Evolutionary conservation across 2,329 filamentous ascomycete species (phyloP).

Genomic region (Aschersonia sp.): DNA sequence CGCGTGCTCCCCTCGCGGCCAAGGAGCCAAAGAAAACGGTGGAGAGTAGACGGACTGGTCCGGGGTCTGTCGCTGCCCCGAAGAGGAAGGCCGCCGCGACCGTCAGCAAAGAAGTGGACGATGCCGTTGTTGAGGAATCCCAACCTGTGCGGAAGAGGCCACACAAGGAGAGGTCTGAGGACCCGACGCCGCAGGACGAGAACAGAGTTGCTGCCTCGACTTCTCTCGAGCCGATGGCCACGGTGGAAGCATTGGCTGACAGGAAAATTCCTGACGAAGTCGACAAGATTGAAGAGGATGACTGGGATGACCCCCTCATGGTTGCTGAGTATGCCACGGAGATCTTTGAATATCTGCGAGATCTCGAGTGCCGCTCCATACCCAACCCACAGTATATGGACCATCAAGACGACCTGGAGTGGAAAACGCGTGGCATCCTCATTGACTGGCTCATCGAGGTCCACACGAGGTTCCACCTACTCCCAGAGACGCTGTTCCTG

Average conservation of each 20-base stretch:
- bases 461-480: conserved; percentile 86
- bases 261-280: conserved; percentile 1
- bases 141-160: conserved; percentile 57
- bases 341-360: conserved; percentile 89
- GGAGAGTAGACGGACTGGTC: conserved; percentile 60
- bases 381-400: conserved; percentile 93
- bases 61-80: conserved; percentile 47
- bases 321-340: conserved; percentile 93
- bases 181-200: background rate
- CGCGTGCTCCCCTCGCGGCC: conserved; percentile 45
- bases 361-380: conserved; percentile 63
- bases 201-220: conserved; percentile 3
- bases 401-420: conserved; percentile 87
- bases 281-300: conserved; percentile 55
- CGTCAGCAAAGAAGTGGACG: conserved; percentile 36
- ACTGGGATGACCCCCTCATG: conserved; percentile 90
- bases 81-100: conserved; percentile 55
- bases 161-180: conserved; percentile 19
- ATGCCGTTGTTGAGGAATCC: conserved; percentile 41
- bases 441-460: conserved; percentile 98
- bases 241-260: background rate
- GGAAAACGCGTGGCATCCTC: conserved; percentile 96
- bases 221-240: conserved; percentile 15
- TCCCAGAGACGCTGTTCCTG: conserved; percentile 92
- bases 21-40: conserved; percentile 53